Conservation (phyloP, 495 filamentous ascomycete species). For the Lepraria neglecta region DNA sequence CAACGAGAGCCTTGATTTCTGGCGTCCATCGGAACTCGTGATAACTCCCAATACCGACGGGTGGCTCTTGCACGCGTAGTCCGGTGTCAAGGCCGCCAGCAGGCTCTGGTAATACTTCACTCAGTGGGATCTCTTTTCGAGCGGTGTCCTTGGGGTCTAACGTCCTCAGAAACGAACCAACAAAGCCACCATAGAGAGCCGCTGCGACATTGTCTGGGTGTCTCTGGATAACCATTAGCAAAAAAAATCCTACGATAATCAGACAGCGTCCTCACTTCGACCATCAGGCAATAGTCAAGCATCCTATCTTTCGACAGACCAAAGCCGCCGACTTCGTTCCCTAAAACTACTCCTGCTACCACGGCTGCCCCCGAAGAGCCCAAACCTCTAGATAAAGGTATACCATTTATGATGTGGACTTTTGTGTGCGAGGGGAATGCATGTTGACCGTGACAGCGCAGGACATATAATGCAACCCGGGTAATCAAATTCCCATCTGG, state of each 20-base stretch:
- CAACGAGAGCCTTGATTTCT: conserved; percentile 90
- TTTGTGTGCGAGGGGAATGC: conserved; percentile 78
- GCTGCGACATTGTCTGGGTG: conserved; percentile 97
- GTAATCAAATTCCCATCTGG: conserved; percentile 86
- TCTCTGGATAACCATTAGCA: conserved; percentile 37
- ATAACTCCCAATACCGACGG: conserved; percentile 83
- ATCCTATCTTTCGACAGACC: conserved; percentile 73
- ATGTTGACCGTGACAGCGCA: conserved; percentile 79
- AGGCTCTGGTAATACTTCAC: conserved; percentile 81
- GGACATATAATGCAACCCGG: conserved; percentile 81
- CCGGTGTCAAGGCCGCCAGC: conserved; percentile 86
- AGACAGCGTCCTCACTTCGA: conserved; percentile 34
- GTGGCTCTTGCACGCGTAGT: conserved; percentile 72
- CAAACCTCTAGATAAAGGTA: conserved; percentile 82
- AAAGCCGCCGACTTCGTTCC: conserved; percentile 79
- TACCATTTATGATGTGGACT: conserved; percentile 87
- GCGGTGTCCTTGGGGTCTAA: conserved; percentile 77
- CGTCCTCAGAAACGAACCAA: conserved; percentile 90
- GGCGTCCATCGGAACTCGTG: conserved; percentile 84
- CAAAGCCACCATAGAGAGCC: conserved; percentile 91
- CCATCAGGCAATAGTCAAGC: conserved; percentile 94
- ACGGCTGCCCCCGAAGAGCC: conserved; percentile 92
- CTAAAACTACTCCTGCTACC: conserved; percentile 85
- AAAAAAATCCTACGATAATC: too few species aligned
- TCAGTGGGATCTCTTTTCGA: conserved; percentile 87